Evolutionary conservation across 768 basidiomycete species (phyloP), one percentile per base, ranked within the genome.

Genomic region (Exsudoporus frostii): DNA sequence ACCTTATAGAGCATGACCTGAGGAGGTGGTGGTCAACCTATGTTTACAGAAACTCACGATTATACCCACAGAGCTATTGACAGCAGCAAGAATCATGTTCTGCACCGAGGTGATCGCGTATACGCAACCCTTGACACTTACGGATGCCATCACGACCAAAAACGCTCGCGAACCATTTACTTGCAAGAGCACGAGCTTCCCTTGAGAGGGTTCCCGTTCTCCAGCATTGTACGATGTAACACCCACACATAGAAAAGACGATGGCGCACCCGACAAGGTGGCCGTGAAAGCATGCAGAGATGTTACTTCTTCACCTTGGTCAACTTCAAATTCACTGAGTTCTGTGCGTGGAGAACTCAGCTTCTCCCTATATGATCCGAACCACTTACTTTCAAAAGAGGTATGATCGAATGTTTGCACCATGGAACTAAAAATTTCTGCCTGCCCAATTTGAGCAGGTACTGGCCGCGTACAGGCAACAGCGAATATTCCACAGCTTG

Each of bases 51-150:
- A 36, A 17, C 15, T 36, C 25, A 40, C 9, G 29, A 33, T 0
- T 4, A 15, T 20, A 74, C 86, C 33, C 60, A 93, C 92, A 7
- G 86, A 79, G 5, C 88, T 84, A 62, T 92, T 91, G 39, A 92
- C 78, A 0, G 89, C 85, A 8, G 82, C 88, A 2, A 83, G 80
- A 39, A 93, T 69, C 50, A 77, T 71, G 30, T 75, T 77, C 45
- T 77, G 68, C 7, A 82, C 66, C 15, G 71, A 69, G 0, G 78
- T 74, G 20, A 93, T 58, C 2, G 84, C 77, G 64, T 86, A 92
- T 1, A 91, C 84, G 60, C 85, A 86, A 17, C 92, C 92, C 15
- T 68, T 62, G 20, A 85, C 79, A 1, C 75, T 66, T 2, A 66
- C 57, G 15, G 79, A 75, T 0, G 81, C 69, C 17, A 82, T 63